Evolutionary conservation across 495 filamentous ascomycete species (phyloP).

Genomic region (Annulohypoxylon moriforme): DNA sequence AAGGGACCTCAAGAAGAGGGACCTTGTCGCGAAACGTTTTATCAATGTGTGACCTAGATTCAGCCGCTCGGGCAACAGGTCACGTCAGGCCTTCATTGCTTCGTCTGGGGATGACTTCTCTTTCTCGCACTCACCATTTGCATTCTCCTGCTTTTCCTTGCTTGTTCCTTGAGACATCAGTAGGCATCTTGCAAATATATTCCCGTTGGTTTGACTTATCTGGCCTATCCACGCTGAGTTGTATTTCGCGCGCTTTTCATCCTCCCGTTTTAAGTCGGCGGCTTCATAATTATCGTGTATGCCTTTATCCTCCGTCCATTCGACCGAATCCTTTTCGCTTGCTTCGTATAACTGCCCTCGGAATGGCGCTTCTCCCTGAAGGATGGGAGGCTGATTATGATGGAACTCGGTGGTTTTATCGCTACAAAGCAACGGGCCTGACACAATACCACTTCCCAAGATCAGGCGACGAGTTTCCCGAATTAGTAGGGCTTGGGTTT

Average conservation of each 20-base stretch:
- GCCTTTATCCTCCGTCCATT: neutral
- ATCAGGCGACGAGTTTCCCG: slow-evolving; percentile 62
- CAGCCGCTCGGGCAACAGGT: slow-evolving; percentile 22
- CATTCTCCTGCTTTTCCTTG: neutral
- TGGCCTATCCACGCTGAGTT: neutral
- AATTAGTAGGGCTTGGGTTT: slow-evolving; percentile 53
- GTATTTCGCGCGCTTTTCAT: neutral
- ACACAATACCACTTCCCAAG: slow-evolving; percentile 62
- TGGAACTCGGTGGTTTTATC: slow-evolving; percentile 60
- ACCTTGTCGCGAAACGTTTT: slow-evolving; percentile 18
- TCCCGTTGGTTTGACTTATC: neutral
- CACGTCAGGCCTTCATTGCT: slow-evolving; percentile 19
- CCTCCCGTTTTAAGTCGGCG: neutral
- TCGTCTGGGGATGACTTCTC: neutral
- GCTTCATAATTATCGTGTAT: neutral
- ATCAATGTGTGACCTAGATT: slow-evolving; percentile 15
- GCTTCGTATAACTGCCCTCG: neutral
- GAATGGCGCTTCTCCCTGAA: slow-evolving; percentile 55
- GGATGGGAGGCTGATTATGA: slow-evolving; percentile 64
- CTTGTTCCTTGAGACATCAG: neutral
- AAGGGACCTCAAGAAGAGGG: slow-evolving; percentile 16
- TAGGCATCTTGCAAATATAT: neutral
- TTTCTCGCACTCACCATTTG: neutral
- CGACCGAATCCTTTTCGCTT: neutral
- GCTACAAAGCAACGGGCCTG: slow-evolving; percentile 58